These are phyloP conservation scores for Cicer chorassanicum DNA, from an alignment of 306 rosid species.

Conservation along the genomic window DNA sequence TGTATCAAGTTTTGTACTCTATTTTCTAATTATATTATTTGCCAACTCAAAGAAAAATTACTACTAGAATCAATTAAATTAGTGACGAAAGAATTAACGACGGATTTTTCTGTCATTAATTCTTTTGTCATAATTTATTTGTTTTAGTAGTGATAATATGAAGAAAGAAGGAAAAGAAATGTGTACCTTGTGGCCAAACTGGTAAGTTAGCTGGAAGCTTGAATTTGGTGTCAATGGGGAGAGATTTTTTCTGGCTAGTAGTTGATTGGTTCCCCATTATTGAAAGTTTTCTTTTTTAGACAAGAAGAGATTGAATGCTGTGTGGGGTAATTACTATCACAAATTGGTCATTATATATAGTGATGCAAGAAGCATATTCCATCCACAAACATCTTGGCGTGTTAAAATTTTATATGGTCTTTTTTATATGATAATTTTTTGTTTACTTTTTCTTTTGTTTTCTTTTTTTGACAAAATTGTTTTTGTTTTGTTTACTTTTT, in stretches of 20 bases:
- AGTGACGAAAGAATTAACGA: not conserved
- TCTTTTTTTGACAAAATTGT: too few species aligned
- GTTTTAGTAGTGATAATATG: not conserved
- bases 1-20: too few species aligned
- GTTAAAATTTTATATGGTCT: not conserved
- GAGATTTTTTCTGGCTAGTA: conserved; percentile 27
- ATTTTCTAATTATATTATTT: too few species aligned
- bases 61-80: not conserved
- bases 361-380: conserved; percentile 35
- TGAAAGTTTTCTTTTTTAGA: conserved; percentile 11
- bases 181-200: conserved; percentile 49
- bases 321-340: not conserved
- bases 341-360: conserved; percentile 37
- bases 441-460: not conserved
- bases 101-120: not conserved
- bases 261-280: conserved; percentile 42
- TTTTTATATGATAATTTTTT: not conserved
- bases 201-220: conserved; percentile 48
- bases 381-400: conserved; percentile 7
- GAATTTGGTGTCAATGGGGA: conserved; percentile 41
- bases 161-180: not conserved
- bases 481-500: not conserved
- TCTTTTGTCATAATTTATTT: not conserved
- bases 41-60: not conserved
- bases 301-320: conserved; percentile 25